phyloP scores from a whole-genome alignment of 176 grass and related monocot species.

The Rhynchospora pubera region DNA sequence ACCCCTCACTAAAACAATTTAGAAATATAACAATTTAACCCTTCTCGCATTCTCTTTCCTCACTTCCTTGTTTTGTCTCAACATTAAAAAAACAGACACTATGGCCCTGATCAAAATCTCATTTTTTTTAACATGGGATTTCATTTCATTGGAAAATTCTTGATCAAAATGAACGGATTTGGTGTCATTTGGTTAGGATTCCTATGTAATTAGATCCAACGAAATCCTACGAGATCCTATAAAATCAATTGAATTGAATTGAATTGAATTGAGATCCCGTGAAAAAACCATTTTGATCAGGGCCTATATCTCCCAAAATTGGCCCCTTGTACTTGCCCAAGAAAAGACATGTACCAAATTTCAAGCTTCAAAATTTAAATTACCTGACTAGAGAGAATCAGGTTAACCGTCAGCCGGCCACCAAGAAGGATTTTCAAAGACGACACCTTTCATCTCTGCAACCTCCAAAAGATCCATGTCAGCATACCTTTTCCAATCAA shows the following conservation, averaged over 20 bases:
- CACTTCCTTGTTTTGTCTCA: background rate
- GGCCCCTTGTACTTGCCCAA: background rate
- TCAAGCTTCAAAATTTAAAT: background rate
- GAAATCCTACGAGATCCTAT: too few species aligned
- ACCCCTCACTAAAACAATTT: too few species aligned
- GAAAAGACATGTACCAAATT: background rate
- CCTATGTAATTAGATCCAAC: too few species aligned
- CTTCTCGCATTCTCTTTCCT: background rate
- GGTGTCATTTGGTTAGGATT: too few species aligned
- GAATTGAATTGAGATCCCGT: too few species aligned
- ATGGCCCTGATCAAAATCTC: too few species aligned
- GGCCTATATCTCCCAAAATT: background rate
- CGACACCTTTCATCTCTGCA: conserved; percentile 3
- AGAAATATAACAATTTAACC: too few species aligned
- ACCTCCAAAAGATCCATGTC: conserved; percentile 15
- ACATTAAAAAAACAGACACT: background rate
- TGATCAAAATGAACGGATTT: too few species aligned
- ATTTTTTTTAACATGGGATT: too few species aligned
- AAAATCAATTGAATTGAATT: too few species aligned
- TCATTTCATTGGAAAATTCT: too few species aligned
- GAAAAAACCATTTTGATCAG: too few species aligned
- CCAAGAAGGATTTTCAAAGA: conserved; percentile 17
- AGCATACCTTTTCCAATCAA: conserved; percentile 3
- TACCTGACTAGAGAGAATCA: background rate
- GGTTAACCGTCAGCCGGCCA: background rate